Base-by-base conservation (phyloP, 1,139 yeast species). In the Suhomyces ambrosiae region DNA sequence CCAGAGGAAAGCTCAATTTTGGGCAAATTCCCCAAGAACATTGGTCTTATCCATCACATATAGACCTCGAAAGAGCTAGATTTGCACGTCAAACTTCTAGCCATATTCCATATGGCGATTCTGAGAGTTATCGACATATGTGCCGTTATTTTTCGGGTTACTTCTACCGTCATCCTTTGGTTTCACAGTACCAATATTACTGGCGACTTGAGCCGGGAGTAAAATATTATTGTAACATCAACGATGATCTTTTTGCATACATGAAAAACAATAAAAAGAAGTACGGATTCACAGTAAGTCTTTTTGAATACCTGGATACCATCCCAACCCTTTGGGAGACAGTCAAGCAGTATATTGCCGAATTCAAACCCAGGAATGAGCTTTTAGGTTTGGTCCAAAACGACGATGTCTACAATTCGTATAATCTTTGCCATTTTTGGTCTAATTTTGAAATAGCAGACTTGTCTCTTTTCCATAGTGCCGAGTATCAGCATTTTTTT, bases 381-480 rank as follows among this genome's bases (percentile, higher is more conserved):
- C 35, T 49, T 5, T 40, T 46, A 9, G 39, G 36, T 9, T 31
- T 46, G 21, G 38, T 42, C 1, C 36, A 46, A 28, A 56, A 61
- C 44, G 58, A 56, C 26, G 57, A 58, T 39, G 38, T 12, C 4
- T 29, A 27, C 13, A 38, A 46, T n/a, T 47, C 63, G 25, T 66
- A 64, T 47, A 66, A 66, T 42, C 44, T 63, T 27, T 66, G 72
- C 46, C 71, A 66, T 42, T 65, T 66, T 41, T 66, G 72, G 72
- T 48, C 67, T 31, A 66, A 66, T 44, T 66, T 65, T 35, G 71
- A 66, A 45, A 60, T 66, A 25, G 71, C 65, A 5, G 56, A 54
- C 35, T 42, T 66, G 9, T 51, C 53, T 13, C 40, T 65, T 2
- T 66, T 57, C 40, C 42, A 50, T 24, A 46, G 50, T 27, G 38